Evolutionary conservation across 2,329 filamentous ascomycete species (phyloP).

Genomic region (Fusarium dimerum): DNA sequence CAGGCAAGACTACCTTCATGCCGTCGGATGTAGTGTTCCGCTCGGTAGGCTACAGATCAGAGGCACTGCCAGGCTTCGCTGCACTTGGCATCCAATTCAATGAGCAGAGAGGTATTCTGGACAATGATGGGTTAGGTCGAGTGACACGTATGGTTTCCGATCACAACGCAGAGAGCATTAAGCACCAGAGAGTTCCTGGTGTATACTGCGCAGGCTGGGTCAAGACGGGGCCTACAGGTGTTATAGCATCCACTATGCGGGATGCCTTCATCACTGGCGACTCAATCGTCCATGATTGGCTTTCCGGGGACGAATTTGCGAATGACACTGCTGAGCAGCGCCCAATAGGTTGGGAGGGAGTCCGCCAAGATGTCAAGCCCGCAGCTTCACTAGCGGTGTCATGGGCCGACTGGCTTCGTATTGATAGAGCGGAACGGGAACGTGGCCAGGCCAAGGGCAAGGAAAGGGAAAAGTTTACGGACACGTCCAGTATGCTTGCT

Average conservation of each 20-base stretch:
- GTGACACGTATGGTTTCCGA: conserved; percentile 48
- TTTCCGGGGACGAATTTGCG: conserved; percentile 43
- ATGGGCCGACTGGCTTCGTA: conserved; percentile 83
- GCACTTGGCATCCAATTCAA: conserved; percentile 80
- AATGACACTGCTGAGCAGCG: conserved; percentile 5
- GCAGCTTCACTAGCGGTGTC: conserved; percentile 63
- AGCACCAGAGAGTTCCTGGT: conserved; percentile 57
- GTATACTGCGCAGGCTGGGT: conserved; percentile 97
- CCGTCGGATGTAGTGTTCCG: conserved; percentile 77
- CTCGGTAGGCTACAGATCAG: conserved; percentile 92
- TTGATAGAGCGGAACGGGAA: conserved; percentile 75
- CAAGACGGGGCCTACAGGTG: conserved; percentile 89
- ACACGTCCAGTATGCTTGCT: conserved; percentile 57
- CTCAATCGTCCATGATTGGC: conserved; percentile 79
- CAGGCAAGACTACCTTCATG: conserved; percentile 53
- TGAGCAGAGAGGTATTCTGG: conserved; percentile 69
- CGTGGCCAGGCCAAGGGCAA: conserved; percentile 71
- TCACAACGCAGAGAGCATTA: conserved; percentile 30
- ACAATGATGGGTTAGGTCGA: conserved; percentile 79
- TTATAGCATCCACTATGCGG: conserved; percentile 94
- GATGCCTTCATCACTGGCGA: conserved; percentile 92
- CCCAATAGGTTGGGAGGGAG: conserved; percentile 71
- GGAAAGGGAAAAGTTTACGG: conserved; percentile 70
- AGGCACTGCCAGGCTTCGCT: conserved; percentile 71
- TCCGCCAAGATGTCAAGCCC: conserved; percentile 59